Percentiles rank a stretch among this genome's conserved stretches.
These are phyloP conservation scores for Picea sitchensis DNA, from an alignment of 75 land plant species.

Conservation along the genomic window DNA sequence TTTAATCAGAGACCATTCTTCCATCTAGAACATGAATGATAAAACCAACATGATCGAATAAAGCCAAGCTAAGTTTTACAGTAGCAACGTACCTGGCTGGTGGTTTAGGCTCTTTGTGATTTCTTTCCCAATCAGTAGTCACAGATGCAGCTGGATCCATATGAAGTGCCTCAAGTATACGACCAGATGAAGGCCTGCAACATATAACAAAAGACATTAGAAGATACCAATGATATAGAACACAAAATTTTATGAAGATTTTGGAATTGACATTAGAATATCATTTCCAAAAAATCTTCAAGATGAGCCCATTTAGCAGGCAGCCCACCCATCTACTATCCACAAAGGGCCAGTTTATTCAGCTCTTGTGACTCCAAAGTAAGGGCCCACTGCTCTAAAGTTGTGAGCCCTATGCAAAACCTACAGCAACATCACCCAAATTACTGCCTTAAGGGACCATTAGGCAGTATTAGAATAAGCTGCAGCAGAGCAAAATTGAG, in stretches of 20 bases:
- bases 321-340: background rate
- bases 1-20: background rate
- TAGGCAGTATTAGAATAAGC: conserved; percentile 38
- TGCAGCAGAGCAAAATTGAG: conserved; percentile 75
- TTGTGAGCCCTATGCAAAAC: conserved; percentile 21
- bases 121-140: conserved; percentile 61
- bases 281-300: conserved; percentile 9
- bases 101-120: conserved; percentile 37
- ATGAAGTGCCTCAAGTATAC: conserved; percentile 95
- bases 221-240: background rate
- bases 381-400: conserved; percentile 11
- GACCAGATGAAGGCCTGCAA: conserved; percentile 74
- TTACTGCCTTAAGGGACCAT: conserved; percentile 33
- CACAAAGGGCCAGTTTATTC: conserved; percentile 9
- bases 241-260: background rate
- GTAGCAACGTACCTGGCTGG: conserved; percentile 30
- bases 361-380: background rate
- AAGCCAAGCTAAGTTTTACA: too few species aligned
- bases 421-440: conserved; percentile 40
- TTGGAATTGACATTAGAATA: background rate
- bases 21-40: background rate
- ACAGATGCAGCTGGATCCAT: conserved; percentile 92
- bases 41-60: background rate
- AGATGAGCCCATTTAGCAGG: conserved; percentile 5
- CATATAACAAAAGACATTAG: conserved; percentile 16